phyloP scores from a whole-genome alignment of 768 basidiomycete genomes.

The Lactarius sanguifluus region DNA sequence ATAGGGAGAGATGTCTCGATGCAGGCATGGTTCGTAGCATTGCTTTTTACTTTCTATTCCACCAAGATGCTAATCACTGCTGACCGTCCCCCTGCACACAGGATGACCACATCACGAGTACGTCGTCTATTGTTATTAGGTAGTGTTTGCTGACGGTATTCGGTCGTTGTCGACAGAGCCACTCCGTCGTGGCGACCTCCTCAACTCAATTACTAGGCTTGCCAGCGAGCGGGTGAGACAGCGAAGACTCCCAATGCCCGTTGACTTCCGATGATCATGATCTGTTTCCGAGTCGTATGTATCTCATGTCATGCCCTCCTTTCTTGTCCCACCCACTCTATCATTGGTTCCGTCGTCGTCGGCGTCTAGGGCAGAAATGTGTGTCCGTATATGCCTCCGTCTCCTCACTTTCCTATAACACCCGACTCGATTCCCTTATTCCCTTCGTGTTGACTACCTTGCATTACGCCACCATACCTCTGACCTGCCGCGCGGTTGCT shows the following conservation, averaged over 20 bases:
- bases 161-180: slow-evolving; percentile 52
- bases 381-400: neutral
- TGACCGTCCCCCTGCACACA: slow-evolving; percentile 14
- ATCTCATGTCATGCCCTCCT: neutral
- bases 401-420: neutral
- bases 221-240: slow-evolving; percentile 55
- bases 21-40: slow-evolving; percentile 55
- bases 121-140: slow-evolving; percentile 32
- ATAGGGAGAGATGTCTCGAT: slow-evolving; percentile 70
- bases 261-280: slow-evolving; percentile 21
- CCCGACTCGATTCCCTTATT: neutral
- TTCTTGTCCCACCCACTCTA: neutral
- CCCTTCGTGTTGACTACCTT: neutral
- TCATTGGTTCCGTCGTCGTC: neutral
- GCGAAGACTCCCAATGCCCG: slow-evolving; percentile 17
- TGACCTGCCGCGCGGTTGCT: neutral
- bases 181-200: slow-evolving; percentile 70
- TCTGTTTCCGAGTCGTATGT: neutral
- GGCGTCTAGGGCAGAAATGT: neutral
- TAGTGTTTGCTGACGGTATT: slow-evolving; percentile 7
- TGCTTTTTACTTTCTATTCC: neutral
- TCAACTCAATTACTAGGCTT: slow-evolving; percentile 80
- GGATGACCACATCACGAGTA: slow-evolving; percentile 83
- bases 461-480: slow-evolving; percentile 1
- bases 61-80: slow-evolving; percentile 1